phyloP scores from a whole-genome alignment of 306 rosid genomes.

The Medicago ruthenica region DNA sequence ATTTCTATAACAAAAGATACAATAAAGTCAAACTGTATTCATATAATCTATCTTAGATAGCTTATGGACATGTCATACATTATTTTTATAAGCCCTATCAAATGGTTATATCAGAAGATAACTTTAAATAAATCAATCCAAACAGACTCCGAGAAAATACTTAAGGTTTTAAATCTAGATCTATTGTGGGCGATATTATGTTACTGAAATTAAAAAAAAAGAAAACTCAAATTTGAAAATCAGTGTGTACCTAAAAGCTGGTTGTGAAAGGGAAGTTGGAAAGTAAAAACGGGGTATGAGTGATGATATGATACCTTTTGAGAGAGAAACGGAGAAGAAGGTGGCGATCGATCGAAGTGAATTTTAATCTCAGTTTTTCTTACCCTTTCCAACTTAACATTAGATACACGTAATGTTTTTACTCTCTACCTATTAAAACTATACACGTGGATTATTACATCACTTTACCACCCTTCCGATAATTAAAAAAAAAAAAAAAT shows the following conservation, averaged over 20 bases:
- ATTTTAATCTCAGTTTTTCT: not conserved
- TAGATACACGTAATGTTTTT: constrained; percentile 13
- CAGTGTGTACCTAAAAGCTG: not conserved
- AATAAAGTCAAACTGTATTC: not conserved
- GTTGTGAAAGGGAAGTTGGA: not conserved
- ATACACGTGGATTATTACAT: not conserved
- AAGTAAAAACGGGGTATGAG: not conserved
- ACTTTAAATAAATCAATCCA: not conserved
- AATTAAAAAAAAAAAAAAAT: no score
- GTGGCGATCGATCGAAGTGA: not conserved
- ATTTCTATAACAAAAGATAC: not conserved
- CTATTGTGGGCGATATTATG: not conserved
- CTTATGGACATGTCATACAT: not conserved
- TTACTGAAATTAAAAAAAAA: not conserved
- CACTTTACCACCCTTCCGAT: no score
- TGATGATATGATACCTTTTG: not conserved
- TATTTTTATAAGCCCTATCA: not conserved
- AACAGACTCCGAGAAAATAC: not conserved
- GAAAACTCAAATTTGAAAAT: not conserved
- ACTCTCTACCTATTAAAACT: not conserved
- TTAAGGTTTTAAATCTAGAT: not conserved
- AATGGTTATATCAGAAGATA: no score
- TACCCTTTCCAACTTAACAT: not conserved
- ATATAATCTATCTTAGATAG: not conserved
- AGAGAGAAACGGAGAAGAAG: not conserved